Base-by-base conservation (phyloP, 148 eudicot species). In the Nepenthes gracilis region DNA sequence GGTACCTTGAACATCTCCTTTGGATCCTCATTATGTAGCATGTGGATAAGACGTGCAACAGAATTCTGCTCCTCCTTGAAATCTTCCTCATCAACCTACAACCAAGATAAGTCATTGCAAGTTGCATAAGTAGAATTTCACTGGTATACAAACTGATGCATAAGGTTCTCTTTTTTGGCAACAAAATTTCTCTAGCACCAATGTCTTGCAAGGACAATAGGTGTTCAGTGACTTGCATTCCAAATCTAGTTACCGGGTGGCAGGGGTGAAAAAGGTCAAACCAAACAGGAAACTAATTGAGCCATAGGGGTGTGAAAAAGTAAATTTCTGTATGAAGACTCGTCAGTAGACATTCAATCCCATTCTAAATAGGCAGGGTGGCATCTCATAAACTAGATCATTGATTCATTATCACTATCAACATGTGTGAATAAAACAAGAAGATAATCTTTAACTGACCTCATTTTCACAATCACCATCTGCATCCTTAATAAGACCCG, bases 21-120 rank as follows among this genome's bases (percentile, higher is more conserved):
- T 40, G 85, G 76, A 63, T 88, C 86, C 63, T 82, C 85, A 82
- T 76, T 84, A 70, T 82, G 79, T 61, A 93, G 80, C 90, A 88
- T 84, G 61, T 88, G 96, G 60, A 93, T 84, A 67, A 93, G 96
- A 67, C 98, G 86, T 61, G 96, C 86, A 61, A 88, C 96, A 70
- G 90, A 87, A 81, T 88, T 93, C 74, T 93, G 98, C 71, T 93
- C 98, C 77, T 88, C 98, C 49, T 77, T 75, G 69, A 93, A 93
- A 70, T 93, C 98, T 66, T 91, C 97, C 63, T 85, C 95, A 59
- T 92, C 98, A 68, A 80, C 71, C 98, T 92, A 72, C 14, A 15
- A 54, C 23, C n/a, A 64, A 38, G 59, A 64, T 43, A 40, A 64
- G 12, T 57, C 32, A 52, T 52, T 52, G 12, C 32, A 52, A n/a